Conservation (phyloP, 2,329 filamentous ascomycete species). For the Xylariaceae sp. region DNA sequence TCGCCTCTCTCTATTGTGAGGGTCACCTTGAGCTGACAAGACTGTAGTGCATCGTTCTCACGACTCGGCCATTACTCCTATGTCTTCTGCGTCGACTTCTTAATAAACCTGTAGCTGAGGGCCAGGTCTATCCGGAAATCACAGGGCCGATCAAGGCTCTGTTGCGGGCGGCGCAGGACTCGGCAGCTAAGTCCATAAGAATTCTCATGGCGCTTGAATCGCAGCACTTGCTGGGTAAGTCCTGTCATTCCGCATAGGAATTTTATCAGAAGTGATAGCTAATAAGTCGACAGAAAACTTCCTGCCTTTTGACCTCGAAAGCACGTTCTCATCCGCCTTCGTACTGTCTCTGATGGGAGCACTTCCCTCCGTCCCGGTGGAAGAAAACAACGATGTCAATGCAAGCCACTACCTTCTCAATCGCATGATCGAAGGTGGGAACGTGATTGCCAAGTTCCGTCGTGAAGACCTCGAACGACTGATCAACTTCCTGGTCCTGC, state of each 20-base stretch:
- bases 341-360: constrained; percentile 6
- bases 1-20: neutral
- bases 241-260: neutral
- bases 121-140: neutral
- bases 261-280: neutral
- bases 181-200: constrained; percentile 3
- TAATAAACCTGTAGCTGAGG: neutral
- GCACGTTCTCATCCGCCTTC: constrained; percentile 7
- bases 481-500: constrained; percentile 2
- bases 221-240: constrained; percentile 3
- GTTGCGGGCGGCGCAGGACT: constrained; percentile 5
- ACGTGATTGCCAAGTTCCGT: constrained; percentile 7
- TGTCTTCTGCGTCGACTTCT: constrained; percentile 2
- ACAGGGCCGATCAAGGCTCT: constrained; percentile 6
- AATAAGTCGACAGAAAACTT: neutral
- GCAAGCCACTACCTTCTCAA: constrained; percentile 2
- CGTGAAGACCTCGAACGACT: constrained; percentile 4
- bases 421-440: constrained; percentile 2
- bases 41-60: constrained; percentile 4
- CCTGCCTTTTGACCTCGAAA: constrained; percentile 6
- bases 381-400: constrained; percentile 1
- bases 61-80: constrained; percentile 2
- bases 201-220: constrained; percentile 5
- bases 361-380: neutral
- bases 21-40: neutral